Conservation (phyloP, 768 basidiomycete genomes). For the Lactifluus hygrophoroides region DNA sequence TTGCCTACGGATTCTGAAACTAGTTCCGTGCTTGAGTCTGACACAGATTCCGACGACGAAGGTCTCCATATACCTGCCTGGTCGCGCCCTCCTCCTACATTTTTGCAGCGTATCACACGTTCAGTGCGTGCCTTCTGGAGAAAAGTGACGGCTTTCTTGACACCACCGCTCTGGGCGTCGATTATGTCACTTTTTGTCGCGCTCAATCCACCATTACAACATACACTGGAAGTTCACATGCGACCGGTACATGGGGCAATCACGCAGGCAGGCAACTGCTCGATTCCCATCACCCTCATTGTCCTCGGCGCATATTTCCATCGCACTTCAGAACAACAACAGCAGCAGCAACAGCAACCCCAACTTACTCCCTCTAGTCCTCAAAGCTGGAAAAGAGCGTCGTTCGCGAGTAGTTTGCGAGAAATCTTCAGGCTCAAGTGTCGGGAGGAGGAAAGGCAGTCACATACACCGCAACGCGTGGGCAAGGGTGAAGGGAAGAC, state of each 20-base stretch:
- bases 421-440: slow-evolving; percentile 34
- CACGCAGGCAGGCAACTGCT: slow-evolving; percentile 59
- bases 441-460: slow-evolving; percentile 4
- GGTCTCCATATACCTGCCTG: slow-evolving; percentile 19
- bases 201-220: slow-evolving; percentile 66
- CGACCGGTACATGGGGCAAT: slow-evolving; percentile 62
- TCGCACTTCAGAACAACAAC: slow-evolving; percentile 30
- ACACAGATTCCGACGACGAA: slow-evolving; percentile 22
- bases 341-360: too few relatives aligned
- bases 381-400: slow-evolving; percentile 18
- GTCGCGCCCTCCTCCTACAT: slow-evolving; percentile 24
- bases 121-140: slow-evolving; percentile 28
- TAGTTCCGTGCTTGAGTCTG: slow-evolving; percentile 16
- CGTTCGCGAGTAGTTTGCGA: slow-evolving; percentile 35
- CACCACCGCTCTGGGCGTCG: slow-evolving; percentile 79
- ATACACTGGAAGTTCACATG: slow-evolving; percentile 53
- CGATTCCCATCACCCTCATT: slow-evolving; percentile 82
- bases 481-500: slow-evolving; percentile 69
- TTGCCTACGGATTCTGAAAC: slow-evolving; percentile 6
- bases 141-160: slow-evolving; percentile 68
- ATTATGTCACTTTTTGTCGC: slow-evolving; percentile 69
- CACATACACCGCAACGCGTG: slow-evolving; percentile 19
- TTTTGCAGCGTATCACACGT: slow-evolving; percentile 24
- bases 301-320: slow-evolving; percentile 93
- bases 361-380: slow-evolving; percentile 9